These are phyloP conservation scores for Dorcoceras hygrometricum DNA, from an alignment of 257 asterid species.

Conservation along the genomic window DNA sequence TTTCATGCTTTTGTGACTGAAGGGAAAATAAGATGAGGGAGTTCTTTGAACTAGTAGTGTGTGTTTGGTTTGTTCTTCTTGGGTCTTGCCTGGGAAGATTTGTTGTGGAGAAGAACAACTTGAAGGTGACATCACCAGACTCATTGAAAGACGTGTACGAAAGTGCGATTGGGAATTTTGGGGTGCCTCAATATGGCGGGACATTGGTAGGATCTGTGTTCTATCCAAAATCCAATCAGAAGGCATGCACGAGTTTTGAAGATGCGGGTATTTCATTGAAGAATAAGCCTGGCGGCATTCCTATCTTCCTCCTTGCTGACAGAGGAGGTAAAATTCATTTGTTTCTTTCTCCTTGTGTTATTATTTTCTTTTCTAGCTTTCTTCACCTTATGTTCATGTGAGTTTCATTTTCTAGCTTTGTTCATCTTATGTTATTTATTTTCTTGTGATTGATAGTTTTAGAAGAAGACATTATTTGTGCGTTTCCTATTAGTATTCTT, in stretches of 20 bases:
- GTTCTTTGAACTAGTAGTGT: slow-evolving; percentile 19
- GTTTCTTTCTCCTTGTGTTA: neutral
- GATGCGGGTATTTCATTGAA: slow-evolving; percentile 39
- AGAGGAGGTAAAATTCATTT: slow-evolving; percentile 43
- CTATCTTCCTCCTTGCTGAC: slow-evolving; percentile 46
- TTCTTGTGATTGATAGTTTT: too few relatives aligned
- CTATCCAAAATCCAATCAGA: slow-evolving; percentile 47
- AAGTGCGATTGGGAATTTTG: slow-evolving; percentile 59
- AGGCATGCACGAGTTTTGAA: slow-evolving; percentile 39
- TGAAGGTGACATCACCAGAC: slow-evolving; percentile 45
- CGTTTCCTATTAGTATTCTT: too few relatives aligned
- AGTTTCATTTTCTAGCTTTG: too few relatives aligned
- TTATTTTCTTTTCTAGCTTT: too few relatives aligned
- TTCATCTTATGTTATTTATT: too few relatives aligned
- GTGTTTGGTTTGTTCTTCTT: slow-evolving; percentile 29
- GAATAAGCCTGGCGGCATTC: slow-evolving; percentile 47
- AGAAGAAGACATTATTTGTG: too few relatives aligned
- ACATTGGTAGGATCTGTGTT: slow-evolving; percentile 46
- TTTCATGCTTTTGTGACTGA: neutral
- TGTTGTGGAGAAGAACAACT: slow-evolving; percentile 47
- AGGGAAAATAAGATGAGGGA: slow-evolving; percentile 27
- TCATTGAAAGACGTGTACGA: slow-evolving; percentile 44
- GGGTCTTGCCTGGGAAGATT: slow-evolving; percentile 42
- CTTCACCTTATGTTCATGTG: too few relatives aligned
- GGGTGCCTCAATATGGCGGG: slow-evolving; percentile 61